These are phyloP conservation scores for Kalanchoe fedtschenkoi DNA, from an alignment of 164 flowering plant genomes.

Conservation along the genomic window DNA sequence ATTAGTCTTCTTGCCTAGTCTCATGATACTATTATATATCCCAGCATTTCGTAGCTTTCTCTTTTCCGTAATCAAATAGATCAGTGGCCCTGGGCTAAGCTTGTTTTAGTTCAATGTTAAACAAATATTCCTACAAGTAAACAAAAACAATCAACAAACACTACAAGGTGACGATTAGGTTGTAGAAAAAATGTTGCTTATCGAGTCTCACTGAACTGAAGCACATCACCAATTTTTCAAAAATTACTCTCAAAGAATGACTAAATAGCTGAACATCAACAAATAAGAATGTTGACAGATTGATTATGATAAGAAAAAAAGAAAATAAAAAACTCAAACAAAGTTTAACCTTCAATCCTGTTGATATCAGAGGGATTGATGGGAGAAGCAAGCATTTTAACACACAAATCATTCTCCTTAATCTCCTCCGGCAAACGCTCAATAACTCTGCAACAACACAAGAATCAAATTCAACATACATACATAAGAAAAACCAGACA, in stretches of 20 bases:
- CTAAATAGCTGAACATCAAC: too few relatives aligned
- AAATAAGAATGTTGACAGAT: not conserved
- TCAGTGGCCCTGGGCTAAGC: too few relatives aligned
- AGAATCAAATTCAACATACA: not conserved
- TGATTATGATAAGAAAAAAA: not conserved
- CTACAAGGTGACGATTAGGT: not conserved
- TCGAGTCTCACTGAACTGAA: not conserved
- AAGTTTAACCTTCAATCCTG: conserved; percentile 61
- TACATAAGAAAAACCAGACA: not conserved
- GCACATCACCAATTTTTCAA: too few relatives aligned
- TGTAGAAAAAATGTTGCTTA: not conserved
- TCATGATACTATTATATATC: not conserved
- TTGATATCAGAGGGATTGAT: conserved; percentile 95
- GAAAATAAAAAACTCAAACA: not conserved
- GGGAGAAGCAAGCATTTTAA: conserved; percentile 90
- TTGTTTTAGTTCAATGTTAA: too few relatives aligned
- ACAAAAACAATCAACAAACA: not conserved
- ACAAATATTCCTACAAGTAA: not conserved
- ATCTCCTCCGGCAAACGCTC: conserved; percentile 66
- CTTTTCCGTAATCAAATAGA: too few relatives aligned
- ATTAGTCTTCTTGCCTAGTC: not conserved
- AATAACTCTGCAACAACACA: conserved; percentile 36
- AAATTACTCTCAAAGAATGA: too few relatives aligned
- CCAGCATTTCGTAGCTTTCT: too few relatives aligned
- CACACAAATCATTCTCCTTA: conserved; percentile 73